Conservation (phyloP, 306 rosid genomes). For the Astragalus membranaceus region DNA sequence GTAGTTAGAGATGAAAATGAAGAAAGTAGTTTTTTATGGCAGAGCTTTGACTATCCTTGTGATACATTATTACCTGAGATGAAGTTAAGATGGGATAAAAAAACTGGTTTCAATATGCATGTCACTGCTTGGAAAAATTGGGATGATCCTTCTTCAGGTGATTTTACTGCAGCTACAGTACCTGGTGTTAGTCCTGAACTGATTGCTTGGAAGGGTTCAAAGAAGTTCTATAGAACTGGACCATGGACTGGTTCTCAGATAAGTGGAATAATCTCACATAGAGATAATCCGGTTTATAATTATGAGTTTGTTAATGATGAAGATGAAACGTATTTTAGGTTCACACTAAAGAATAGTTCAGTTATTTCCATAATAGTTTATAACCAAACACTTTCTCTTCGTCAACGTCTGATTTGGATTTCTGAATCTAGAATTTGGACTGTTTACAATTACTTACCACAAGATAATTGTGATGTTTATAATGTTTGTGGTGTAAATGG, state of each 20-base stretch:
- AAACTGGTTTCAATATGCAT: conserved; percentile 9
- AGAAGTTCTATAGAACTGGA: background rate
- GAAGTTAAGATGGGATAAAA: conserved; percentile 37
- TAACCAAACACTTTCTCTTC: conserved; percentile 6
- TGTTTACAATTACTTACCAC: background rate
- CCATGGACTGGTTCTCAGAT: background rate
- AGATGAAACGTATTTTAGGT: background rate
- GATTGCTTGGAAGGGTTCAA: background rate
- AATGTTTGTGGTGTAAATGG: conserved; percentile 20
- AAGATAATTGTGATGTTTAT: conserved; percentile 16
- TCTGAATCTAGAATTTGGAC: background rate
- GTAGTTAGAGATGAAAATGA: conserved; percentile 22
- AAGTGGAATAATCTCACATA: background rate
- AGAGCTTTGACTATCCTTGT: conserved; percentile 48
- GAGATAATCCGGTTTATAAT: background rate
- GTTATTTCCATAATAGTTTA: background rate
- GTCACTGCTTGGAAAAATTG: conserved; percentile 35
- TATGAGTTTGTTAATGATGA: background rate
- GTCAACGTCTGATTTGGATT: background rate
- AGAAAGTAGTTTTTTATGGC: conserved; percentile 29
- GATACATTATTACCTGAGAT: conserved; percentile 36
- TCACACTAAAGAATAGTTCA: background rate
- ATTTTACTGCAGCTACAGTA: background rate
- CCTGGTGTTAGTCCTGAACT: background rate
- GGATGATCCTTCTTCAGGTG: conserved; percentile 37